phyloP scores from a whole-genome alignment of 2,329 filamentous ascomycete species.

The Graphilbum fragrans region DNA sequence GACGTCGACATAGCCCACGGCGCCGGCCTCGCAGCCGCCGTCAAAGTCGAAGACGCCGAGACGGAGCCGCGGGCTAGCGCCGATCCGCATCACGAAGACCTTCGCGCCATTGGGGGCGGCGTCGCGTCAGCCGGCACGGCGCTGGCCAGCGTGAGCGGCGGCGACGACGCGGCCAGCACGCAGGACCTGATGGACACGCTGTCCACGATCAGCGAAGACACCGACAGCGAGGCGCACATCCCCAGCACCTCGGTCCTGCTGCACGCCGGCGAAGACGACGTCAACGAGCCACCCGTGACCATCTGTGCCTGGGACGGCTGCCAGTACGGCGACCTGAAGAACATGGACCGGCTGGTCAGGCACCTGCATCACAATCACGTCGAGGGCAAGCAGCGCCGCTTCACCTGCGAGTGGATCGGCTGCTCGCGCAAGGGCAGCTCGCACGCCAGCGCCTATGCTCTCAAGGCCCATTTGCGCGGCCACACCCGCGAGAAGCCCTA shows the following conservation, averaged over 20 bases:
- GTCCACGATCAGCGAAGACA: constrained; percentile 79
- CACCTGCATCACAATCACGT: constrained; percentile 92
- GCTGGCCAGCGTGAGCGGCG: constrained; percentile 6
- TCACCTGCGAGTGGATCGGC: constrained; percentile 95
- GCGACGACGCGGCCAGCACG: constrained; percentile 24
- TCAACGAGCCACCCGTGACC: constrained; percentile 66
- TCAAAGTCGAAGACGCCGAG: not conserved
- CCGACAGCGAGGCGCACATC: constrained; percentile 64
- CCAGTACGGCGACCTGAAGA: constrained; percentile 54
- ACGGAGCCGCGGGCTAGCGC: not conserved
- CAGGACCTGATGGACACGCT: constrained; percentile 36
- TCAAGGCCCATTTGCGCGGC: constrained; percentile 95
- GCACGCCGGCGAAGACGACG: constrained; percentile 60
- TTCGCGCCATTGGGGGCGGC: too few species aligned
- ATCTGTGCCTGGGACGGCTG: constrained; percentile 71
- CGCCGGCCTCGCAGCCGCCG: not conserved
- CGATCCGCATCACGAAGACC: not conserved
- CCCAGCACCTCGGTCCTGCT: constrained; percentile 21
- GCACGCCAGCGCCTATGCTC: constrained; percentile 88
- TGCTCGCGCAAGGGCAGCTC: constrained; percentile 79
- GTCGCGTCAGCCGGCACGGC: not conserved
- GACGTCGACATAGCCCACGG: not conserved
- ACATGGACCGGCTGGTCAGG: constrained; percentile 72
- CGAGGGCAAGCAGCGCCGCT: constrained; percentile 85
- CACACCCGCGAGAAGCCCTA: constrained; percentile 98